These are phyloP conservation scores for Amniculicola lignicola DNA, from an alignment of 495 filamentous ascomycete species.

Conservation along the genomic window DNA sequence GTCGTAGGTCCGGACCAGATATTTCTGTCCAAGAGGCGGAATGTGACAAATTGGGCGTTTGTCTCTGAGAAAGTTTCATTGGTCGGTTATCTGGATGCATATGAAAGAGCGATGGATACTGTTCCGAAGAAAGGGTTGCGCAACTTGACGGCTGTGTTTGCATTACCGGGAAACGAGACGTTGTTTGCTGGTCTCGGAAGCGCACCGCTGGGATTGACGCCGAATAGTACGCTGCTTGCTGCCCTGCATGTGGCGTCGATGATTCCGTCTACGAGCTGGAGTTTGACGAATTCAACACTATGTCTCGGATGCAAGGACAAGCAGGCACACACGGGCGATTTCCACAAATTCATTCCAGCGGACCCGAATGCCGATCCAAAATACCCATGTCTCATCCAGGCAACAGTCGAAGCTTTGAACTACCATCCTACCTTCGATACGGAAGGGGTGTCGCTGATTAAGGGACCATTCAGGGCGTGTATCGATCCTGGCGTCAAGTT, in stretches of 20 bases:
- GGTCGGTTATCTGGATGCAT: slow-evolving; percentile 6
- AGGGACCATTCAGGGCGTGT: slow-evolving; percentile 1
- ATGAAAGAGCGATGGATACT: neutral
- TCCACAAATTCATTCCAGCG: slow-evolving; percentile 6
- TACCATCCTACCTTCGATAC: neutral
- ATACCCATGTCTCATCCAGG: slow-evolving; percentile 5
- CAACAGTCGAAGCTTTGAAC: slow-evolving; percentile 9
- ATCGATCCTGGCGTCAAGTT: slow-evolving; percentile 10
- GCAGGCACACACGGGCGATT: neutral
- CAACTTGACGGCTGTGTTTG: neutral
- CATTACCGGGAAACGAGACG: neutral
- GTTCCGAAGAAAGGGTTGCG: neutral
- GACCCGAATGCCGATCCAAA: neutral
- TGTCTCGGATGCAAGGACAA: slow-evolving; percentile 6
- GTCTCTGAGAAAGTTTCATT: neutral
- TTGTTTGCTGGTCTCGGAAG: slow-evolving; percentile 2
- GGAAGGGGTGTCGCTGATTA: slow-evolving; percentile 4
- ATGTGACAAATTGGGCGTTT: slow-evolving; percentile 1
- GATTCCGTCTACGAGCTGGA: slow-evolving; percentile 7
- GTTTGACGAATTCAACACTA: neutral
- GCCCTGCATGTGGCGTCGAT: neutral
- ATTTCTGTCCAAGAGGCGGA: neutral
- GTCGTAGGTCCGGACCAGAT: neutral
- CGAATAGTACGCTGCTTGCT: neutral
- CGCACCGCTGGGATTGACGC: slow-evolving; percentile 4